A percentile compares a stretch with the other conserved stretches of the same genome.
Conservation (phyloP, 2,329 filamentous ascomycete genomes). For the Trichoderma atroviride region DNA sequence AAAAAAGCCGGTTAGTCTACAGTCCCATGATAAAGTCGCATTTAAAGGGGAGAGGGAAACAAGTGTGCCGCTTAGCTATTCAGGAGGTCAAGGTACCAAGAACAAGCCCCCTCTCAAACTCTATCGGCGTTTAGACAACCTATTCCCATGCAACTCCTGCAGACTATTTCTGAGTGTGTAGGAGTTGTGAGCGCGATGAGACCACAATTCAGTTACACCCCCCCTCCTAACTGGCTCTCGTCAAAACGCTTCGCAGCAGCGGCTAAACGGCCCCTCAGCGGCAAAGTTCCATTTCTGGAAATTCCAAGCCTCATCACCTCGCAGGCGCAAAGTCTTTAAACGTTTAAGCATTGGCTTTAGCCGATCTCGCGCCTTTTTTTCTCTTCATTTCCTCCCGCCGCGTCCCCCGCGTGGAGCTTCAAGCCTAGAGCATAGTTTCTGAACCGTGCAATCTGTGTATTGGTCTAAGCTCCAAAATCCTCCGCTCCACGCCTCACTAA, state of each 20-base stretch:
- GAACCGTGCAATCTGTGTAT: neutral
- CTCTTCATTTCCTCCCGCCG: neutral
- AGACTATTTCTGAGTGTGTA: neutral
- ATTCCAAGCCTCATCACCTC: neutral
- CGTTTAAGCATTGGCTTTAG: slow-evolving; percentile 24
- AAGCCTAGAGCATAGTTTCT: slow-evolving; percentile 13
- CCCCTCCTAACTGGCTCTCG: neutral
- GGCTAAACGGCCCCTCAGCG: slow-evolving; percentile 21
- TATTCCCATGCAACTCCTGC: neutral
- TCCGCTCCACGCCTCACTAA: neutral
- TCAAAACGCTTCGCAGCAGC: slow-evolving; percentile 15
- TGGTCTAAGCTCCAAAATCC: neutral
- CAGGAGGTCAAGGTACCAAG: neutral
- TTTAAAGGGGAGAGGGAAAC: neutral
- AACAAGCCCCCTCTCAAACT: neutral
- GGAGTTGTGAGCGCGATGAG: slow-evolving; percentile 5
- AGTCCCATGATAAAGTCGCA: neutral
- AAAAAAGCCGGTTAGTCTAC: neutral
- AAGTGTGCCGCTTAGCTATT: neutral
- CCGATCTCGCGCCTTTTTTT: neutral
- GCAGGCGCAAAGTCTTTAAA: neutral
- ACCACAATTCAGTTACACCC: neutral
- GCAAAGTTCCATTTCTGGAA: neutral
- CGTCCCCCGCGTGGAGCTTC: slow-evolving; percentile 19
- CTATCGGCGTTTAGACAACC: slow-evolving; percentile 2